phyloP scores from a whole-genome alignment of 257 asterid genomes.

The Primulina tabacum region DNA sequence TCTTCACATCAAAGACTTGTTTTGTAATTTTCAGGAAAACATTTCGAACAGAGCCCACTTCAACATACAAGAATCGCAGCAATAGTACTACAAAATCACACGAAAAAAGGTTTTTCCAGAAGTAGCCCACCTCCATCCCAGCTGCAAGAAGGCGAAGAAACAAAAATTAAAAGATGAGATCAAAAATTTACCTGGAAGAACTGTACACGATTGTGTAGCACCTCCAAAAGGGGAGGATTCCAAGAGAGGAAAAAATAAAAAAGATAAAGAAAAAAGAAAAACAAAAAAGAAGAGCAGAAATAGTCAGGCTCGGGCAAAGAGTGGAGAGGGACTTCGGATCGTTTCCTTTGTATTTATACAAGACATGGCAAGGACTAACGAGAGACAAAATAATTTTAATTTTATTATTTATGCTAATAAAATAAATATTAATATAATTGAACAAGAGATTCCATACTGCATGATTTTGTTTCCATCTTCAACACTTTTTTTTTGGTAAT shows the following conservation, averaged over 20 bases:
- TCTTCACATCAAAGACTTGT: conserved; percentile 7
- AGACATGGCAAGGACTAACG: not conserved
- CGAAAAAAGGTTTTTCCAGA: not conserved
- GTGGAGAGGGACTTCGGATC: conserved; percentile 41
- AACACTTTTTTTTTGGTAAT: too few species aligned
- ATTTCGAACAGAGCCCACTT: not conserved
- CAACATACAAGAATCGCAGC: not conserved
- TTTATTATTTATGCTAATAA: too few species aligned
- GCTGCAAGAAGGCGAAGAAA: conserved; percentile 7
- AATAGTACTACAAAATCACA: not conserved
- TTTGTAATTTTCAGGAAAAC: not conserved
- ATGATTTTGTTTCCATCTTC: not conserved
- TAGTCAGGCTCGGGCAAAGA: conserved; percentile 44
- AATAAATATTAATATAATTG: too few species aligned
- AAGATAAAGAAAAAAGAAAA: not conserved
- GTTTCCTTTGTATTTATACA: conserved; percentile 39
- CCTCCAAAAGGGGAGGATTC: conserved; percentile 24
- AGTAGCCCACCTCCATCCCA: conserved; percentile 14
- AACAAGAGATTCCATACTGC: not conserved
- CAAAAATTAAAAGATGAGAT: not conserved
- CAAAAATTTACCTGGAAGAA: conserved; percentile 41
- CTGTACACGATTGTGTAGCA: conserved; percentile 47
- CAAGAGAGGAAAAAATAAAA: not conserved
- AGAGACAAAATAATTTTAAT: not conserved
- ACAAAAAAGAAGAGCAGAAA: conserved; percentile 22